Conservation (phyloP, 306 rosid species). For the Trifolium repens region DNA sequence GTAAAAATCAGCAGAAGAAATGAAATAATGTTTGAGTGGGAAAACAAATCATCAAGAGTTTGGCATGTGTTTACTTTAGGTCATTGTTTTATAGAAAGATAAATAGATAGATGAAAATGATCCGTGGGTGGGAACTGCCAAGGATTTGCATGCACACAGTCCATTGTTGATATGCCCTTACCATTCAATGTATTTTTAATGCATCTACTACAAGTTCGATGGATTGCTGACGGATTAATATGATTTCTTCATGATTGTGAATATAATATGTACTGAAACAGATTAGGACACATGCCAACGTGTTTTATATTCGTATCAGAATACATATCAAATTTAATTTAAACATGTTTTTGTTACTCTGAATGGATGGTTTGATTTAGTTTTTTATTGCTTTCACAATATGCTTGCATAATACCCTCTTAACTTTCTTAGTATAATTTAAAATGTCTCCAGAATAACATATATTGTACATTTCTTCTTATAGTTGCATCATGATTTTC, state of each 20-base stretch:
- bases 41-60: background rate
- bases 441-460: constrained; percentile 21
- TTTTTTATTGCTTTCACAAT: background rate
- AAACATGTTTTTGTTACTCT: constrained; percentile 22
- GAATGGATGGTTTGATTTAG: constrained; percentile 23
- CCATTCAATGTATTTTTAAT: constrained; percentile 3
- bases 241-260: constrained; percentile 15
- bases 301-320: constrained; percentile 15
- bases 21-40: background rate
- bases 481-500: constrained; percentile 34
- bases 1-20: background rate
- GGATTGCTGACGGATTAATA: constrained; percentile 10
- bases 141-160: constrained; percentile 27
- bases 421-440: background rate
- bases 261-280: background rate
- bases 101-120: background rate
- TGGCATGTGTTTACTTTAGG: background rate
- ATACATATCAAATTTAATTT: background rate
- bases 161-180: constrained; percentile 31
- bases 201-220: background rate
- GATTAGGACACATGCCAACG: background rate
- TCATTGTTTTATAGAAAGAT: background rate
- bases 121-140: background rate
- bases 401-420: background rate
- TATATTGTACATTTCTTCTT: constrained; percentile 12